Base-by-base conservation (phyloP, 805 yeast genomes). In the Candida morakotiae region DNA sequence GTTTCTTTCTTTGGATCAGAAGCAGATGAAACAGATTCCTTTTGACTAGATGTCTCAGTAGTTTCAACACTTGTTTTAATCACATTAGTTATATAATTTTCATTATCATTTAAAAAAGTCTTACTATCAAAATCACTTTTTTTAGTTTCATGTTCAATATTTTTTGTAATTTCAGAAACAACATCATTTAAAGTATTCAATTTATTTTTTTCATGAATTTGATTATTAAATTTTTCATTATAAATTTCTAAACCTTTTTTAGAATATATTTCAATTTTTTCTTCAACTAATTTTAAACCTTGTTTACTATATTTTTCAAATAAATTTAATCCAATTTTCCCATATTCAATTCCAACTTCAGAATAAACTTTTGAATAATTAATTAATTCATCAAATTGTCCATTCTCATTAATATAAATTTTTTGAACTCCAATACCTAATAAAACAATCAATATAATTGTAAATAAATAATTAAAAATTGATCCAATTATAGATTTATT, bases 381-480 rank as follows among this genome's bases (percentile, higher is more conserved):
- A 11, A 50, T 16, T 18, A 44, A 46, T 21, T 51, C 46, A 24
- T 57, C 56, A 34, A 65, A 58, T 24, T 64, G 58, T 3, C 69
- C 71, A 21, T 42, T 48, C 33, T 64, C 66, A 38, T 60, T 55
- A n/a, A n/a, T n/a, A n/a, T n/a, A n/a, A 5, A 57, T 53, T 31
- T 48, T 47, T 44, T 69, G 74, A 20, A 67, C 43, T 4, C 48
- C 49, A 23, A 66, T 35, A 5, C 64, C 69, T 22, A 67, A 32
- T 1, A 56, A 30, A 1, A 48, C 64, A 15, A 65, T 49, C 17
- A 66, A 22, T 7, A 69, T 28, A 14, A 62, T 53, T n/a, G 58
- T 53, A 36, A 66, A 50, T 34, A 69, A 49, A 39, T 58, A 58
- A 33, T 51, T 56, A 55, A 69, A 48, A 15, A 65, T 34, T 9